Evolutionary conservation across 1,284 basidiomycete genomes (phyloP), one percentile per base, ranked within the genome.

Genomic region (Tylopilus sp.): DNA sequence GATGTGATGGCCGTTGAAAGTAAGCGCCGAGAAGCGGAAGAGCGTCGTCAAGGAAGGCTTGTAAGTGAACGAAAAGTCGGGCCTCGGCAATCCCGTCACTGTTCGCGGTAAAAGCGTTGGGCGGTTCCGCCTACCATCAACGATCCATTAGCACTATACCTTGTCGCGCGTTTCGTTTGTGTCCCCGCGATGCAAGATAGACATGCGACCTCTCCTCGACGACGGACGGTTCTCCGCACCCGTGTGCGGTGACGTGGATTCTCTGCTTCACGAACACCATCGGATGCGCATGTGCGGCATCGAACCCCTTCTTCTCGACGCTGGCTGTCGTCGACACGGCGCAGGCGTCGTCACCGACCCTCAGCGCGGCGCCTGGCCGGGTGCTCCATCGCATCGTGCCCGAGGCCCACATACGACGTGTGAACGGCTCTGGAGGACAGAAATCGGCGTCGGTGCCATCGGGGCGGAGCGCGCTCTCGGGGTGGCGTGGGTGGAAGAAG

Each of bases 1-100:
- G 54, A 89, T 86, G 51, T 79, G 73, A 57, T 89, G 86, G 9
- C 78, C 82, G 55, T 89, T 88, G 69, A 88, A 91, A 50, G 84
- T 92, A 31, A 92, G 71, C 13, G 90, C 88, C 10, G 88, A 91
- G 70, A 87, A 93, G 10, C 89, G 81, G 72, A 92, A 92, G 19
- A 92, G 73, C 2, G 85, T 89, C 6, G 82, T 82, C 30, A 81
- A 66, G 18, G 77, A 81, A 10, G 89, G 89, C 9, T 71, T 79
- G 63, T 82, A 90, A 30, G 71, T 72, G 61, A 86, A 82, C 2
- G 76, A 74, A 60, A 86, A 84, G 51, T 83, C 78, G 21, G 75
- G 67, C 8, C 60, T 58, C 15, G 83, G 82, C n/a, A 82, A 57
- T 51, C 68, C 74, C 23, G 71, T 64, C 49, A 82, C 81, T 83